Base-by-base conservation (phyloP, 1,139 yeast genomes). In the Hemisphaericaspora lyxosophila region DNA sequence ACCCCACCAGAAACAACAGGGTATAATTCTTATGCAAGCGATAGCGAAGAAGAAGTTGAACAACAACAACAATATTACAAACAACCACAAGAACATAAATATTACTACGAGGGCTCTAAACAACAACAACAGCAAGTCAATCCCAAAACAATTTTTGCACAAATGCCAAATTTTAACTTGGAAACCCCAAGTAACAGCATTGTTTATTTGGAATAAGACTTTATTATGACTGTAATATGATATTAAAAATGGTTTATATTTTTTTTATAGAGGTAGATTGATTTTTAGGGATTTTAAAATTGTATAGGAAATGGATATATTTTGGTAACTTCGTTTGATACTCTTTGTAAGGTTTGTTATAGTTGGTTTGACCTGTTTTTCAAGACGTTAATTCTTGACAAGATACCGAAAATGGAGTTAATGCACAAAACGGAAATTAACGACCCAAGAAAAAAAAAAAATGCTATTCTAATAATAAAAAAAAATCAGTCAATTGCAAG, bases 1-100 rank as follows among this genome's bases (percentile, higher is more conserved):
- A 49, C 53, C n/a, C 53, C 54, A 24, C 54, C 54, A 28, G 53
- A 47, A 20, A 43, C 54, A 13, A 35, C 43, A 5, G 42, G 50
- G 12, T 45, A 43, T 26, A 47, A 45, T 35, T 47, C 51, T 27
- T 47, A 43, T 16, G 45, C 44, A 4, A 45, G 48, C 36, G 48
- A 45, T 11, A 34, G 35, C 18, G 48, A 47, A 23, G 36, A 36
- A 7, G 15, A 29, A 7, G 14, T 13, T 4, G 46, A 40, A 20
- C 47, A 42, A 8, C 41, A 43, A n/a, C 41, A 42, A 15, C 39
- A 39, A 13, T 31, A 19, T 16, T 31, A 41, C 17, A 29, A 20
- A 16, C 26, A 13, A 31, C 15, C 25, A 28, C 30, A 19, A 24
- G 15, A 29, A 8, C 22, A 38, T 23, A 32, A 38, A 35, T 34